Conservation (phyloP, 208 protist genomes). For the Acanthamoeba healyi region DNA sequence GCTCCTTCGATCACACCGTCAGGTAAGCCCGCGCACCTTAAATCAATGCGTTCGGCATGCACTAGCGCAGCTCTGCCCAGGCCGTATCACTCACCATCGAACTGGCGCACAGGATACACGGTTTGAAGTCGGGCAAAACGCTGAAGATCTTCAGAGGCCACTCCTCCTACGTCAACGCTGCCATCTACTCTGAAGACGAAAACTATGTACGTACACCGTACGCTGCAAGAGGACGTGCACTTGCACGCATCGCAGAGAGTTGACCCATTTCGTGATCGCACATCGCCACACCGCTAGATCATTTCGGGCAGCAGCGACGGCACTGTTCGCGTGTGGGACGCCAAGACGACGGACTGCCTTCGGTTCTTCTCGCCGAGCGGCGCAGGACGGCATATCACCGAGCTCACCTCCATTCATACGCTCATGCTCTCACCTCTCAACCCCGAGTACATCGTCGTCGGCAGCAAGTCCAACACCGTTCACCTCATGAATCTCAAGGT, state of each 20-base stretch:
- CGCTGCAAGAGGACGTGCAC: neutral
- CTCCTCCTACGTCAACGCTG: slow-evolving; percentile 75
- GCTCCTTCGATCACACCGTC: slow-evolving; percentile 73
- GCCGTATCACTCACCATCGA: neutral
- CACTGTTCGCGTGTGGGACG: slow-evolving; percentile 72
- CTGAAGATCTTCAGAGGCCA: slow-evolving; percentile 77
- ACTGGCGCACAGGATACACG: slow-evolving; percentile 59
- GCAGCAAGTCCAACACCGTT: slow-evolving; percentile 42
- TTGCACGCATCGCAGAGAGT: too few relatives aligned
- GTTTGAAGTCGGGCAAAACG: slow-evolving; percentile 77
- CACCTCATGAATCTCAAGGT: slow-evolving; percentile 63
- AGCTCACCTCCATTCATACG: slow-evolving; percentile 52
- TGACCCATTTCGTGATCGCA: too few relatives aligned
- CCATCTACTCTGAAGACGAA: slow-evolving; percentile 71
- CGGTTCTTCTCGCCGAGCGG: slow-evolving; percentile 60
- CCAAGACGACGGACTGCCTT: slow-evolving; percentile 77
- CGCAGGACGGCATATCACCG: neutral
- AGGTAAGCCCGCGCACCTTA: neutral
- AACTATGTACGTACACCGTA: slow-evolving; percentile 9
- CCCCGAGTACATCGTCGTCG: slow-evolving; percentile 46
- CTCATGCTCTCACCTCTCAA: slow-evolving; percentile 1
- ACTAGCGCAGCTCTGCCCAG: neutral
- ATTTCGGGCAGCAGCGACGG: slow-evolving; percentile 77
- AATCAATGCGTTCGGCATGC: too few relatives aligned
- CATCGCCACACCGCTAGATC: neutral